phyloP scores from a whole-genome alignment of 495 filamentous ascomycete species.

The Xylaria nigripes region DNA sequence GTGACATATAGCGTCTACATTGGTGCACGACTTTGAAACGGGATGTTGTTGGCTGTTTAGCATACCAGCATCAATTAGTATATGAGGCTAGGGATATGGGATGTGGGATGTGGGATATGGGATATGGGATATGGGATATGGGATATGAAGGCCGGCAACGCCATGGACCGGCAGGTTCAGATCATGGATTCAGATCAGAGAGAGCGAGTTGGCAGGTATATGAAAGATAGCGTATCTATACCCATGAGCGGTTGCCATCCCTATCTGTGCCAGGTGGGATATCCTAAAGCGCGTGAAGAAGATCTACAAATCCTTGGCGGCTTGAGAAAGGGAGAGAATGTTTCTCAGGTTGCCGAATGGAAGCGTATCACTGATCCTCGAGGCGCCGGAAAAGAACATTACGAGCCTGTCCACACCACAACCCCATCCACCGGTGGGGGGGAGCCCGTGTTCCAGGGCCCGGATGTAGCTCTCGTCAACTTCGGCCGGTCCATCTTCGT shows the following conservation, averaged over 20 bases:
- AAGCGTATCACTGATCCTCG: conserved; percentile 73
- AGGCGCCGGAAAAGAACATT: conserved; percentile 75
- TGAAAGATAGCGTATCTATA: background rate
- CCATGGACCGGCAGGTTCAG: background rate
- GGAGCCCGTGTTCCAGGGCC: conserved; percentile 78
- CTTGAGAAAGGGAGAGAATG: conserved; percentile 38
- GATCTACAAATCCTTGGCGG: conserved; percentile 9
- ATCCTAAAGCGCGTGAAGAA: too few relatives aligned
- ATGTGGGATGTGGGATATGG: too few relatives aligned
- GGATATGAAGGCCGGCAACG: too few relatives aligned
- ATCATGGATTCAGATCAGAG: background rate
- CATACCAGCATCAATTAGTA: too few relatives aligned
- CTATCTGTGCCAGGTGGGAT: too few relatives aligned
- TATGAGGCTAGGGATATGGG: too few relatives aligned
- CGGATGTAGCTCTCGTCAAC: conserved; percentile 80
- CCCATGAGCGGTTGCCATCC: conserved; percentile 10
- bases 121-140: too few relatives aligned
- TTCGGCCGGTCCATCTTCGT: conserved; percentile 17
- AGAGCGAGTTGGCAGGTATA: background rate
- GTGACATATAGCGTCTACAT: too few relatives aligned
- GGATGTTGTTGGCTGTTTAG: too few relatives aligned
- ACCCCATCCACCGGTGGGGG: conserved; percentile 93
- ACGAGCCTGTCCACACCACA: conserved; percentile 82
- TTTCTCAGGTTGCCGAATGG: conserved; percentile 80
- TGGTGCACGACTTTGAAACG: too few relatives aligned